These are phyloP conservation scores for Nakaseomyces delphensis DNA, from an alignment of 1,139 yeast species.

Conservation along the genomic window DNA sequence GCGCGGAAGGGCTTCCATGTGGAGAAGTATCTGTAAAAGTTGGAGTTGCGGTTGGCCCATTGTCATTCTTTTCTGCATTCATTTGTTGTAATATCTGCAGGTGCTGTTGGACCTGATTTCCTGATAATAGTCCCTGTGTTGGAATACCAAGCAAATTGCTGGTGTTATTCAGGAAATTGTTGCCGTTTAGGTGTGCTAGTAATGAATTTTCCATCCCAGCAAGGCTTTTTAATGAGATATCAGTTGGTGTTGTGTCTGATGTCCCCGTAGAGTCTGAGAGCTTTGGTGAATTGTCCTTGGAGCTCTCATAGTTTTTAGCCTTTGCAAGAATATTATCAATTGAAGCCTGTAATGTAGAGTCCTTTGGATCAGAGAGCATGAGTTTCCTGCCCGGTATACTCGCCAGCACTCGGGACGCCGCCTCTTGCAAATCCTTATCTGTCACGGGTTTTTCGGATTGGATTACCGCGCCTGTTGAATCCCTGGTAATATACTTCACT, in stretches of 20 bases:
- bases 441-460: slow-evolving; percentile 1
- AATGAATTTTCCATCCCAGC: slow-evolving; percentile 5
- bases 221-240: neutral
- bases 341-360: slow-evolving; percentile 1
- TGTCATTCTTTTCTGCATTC: neutral
- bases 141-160: slow-evolving; percentile 4
- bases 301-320: neutral
- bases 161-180: neutral
- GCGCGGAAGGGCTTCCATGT: neutral
- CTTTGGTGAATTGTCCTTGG: neutral
- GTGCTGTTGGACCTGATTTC: slow-evolving; percentile 5
- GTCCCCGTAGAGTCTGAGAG: neutral
- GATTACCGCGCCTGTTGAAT: slow-evolving; percentile 10
- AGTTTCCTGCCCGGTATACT: slow-evolving; percentile 2
- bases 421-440: neutral
- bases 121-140: neutral
- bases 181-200: neutral
- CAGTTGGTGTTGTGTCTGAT: neutral
- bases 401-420: neutral
- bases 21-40: neutral
- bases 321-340: slow-evolving; percentile 3
- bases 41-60: neutral
- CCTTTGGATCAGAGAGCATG: slow-evolving; percentile 5
- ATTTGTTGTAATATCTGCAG: slow-evolving; percentile 4
- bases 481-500: slow-evolving; percentile 16